Conservation (phyloP, 768 basidiomycete species). For the Suillus hirtellus region DNA sequence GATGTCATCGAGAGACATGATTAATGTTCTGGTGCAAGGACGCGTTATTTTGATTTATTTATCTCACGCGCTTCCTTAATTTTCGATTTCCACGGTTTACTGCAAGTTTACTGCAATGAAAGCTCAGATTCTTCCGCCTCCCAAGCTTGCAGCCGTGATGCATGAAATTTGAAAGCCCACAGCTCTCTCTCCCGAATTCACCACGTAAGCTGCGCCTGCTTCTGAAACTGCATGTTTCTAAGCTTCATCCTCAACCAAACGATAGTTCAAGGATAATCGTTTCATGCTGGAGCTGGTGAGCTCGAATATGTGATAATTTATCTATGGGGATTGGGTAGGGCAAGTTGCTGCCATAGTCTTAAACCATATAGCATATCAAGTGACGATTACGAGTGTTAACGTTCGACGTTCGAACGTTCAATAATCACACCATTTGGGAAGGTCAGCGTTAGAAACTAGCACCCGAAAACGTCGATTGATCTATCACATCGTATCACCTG, state of each 20-base stretch:
- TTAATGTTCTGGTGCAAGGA: not conserved
- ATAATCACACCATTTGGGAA: not conserved
- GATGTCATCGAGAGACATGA: slow-evolving; percentile 52
- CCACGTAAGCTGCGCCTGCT: not conserved
- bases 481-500: not conserved
- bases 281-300: not conserved
- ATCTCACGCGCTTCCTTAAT: not conserved
- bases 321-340: not conserved
- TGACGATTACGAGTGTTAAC: not conserved
- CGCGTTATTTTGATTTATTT: slow-evolving; percentile 33
- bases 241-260: not conserved
- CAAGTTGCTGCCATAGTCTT: not conserved
- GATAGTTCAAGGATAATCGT: not conserved
- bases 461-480: not conserved
- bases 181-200: not conserved
- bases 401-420: too few relatives aligned
- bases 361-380: not conserved
- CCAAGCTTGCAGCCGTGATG: too few relatives aligned
- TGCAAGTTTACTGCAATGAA: too few relatives aligned
- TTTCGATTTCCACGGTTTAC: too few relatives aligned
- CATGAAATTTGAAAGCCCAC: not conserved
- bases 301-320: not conserved
- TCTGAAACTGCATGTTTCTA: not conserved
- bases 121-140: too few relatives aligned
- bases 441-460: not conserved